Evolutionary conservation across 2,329 filamentous ascomycete genomes (phyloP), one percentile per base, ranked within the genome.

Genomic region (Tolypocladium paradoxum): DNA sequence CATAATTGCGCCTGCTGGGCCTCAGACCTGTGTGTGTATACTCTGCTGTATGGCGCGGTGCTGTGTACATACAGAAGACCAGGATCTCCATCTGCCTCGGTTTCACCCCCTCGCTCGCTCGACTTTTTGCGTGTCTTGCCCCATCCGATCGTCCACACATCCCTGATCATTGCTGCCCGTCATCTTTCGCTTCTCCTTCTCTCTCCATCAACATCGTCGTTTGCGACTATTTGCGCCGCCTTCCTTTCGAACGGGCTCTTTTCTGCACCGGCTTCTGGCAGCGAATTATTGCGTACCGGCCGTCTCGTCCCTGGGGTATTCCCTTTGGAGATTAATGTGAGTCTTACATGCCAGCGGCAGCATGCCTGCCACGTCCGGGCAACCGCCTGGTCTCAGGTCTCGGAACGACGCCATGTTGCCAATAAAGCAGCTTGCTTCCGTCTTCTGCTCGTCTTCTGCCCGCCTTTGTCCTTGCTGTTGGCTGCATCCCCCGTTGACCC

Each of bases 271-370:
- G 47, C 37, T 31, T 47, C 37, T 36, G 31, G 47, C 47, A 16
- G 51, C 35, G 27, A 52, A 18, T 6, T 37, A 34, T n/a, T 34
- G 34, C 45, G 43, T 34, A 36, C 43, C 27, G 34, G 34, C n/a
- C 16, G 34, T 38, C 12, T 38, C 48, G 14, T 29, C 34, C 22
- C 33, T 20, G 33, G 6, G 5, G n/a, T 16, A 56, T 60, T 54
- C 54, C 57, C 60, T 57, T 56, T 62, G 57, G 62, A 66, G 55
- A 67, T 68, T 64, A 67, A 68, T 68, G 67, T 69, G 64, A 69
- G 67, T 69, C 58, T 36, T 12, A 22, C 29, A 37, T 48, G 31
- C 58, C 57, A 51, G 61, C 60, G 59, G 60, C 60, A 62, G 53
- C 61, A 63, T 65, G 60, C 63, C 58, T 57, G 54, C 53, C 53